phyloP scores from a whole-genome alignment of 192 early-diverging fungal species.

The Rhizophagus sp. region DNA sequence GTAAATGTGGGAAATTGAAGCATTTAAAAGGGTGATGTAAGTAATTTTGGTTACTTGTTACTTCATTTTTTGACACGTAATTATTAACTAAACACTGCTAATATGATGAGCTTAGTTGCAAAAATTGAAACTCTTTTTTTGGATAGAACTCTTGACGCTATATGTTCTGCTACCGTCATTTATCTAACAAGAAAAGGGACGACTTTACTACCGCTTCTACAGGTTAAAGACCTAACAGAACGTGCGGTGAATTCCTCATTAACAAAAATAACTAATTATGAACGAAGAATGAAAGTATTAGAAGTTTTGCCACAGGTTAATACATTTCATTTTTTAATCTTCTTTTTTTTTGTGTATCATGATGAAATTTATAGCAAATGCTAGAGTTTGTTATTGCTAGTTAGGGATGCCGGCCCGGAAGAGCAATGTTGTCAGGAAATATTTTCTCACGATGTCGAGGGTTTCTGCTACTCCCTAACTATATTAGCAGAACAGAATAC shows the following conservation, averaged over 20 bases:
- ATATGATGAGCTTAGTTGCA: too few species aligned
- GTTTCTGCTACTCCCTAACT: conserved; percentile 26
- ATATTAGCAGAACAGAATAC: neutral
- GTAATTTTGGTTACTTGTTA: too few species aligned
- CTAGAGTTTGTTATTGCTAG: neutral
- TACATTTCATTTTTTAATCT: neutral
- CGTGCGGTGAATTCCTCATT: conserved; percentile 15
- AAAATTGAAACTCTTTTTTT: conserved; percentile 23
- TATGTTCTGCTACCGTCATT: conserved; percentile 13
- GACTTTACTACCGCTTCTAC: neutral
- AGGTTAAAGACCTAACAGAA: conserved; percentile 17
- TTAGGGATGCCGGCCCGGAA: neutral
- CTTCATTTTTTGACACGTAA: too few species aligned
- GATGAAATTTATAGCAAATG: conserved; percentile 25
- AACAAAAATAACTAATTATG: conserved; percentile 18
- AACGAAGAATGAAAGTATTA: conserved; percentile 23
- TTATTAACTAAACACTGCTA: too few species aligned
- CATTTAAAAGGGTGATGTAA: too few species aligned
- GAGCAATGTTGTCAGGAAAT: conserved; percentile 22
- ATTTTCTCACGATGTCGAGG: conserved; percentile 28
- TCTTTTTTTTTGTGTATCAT: neutral
- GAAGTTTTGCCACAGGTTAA: conserved; percentile 16
- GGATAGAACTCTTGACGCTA: conserved; percentile 14
- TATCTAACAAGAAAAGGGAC: conserved; percentile 12
- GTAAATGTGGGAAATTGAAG: too few species aligned